A percentile compares a stretch with the other conserved stretches of the same genome.
Conservation (phyloP, 2,329 filamentous ascomycete genomes). For the Paraphaeosphaeria minitans region DNA sequence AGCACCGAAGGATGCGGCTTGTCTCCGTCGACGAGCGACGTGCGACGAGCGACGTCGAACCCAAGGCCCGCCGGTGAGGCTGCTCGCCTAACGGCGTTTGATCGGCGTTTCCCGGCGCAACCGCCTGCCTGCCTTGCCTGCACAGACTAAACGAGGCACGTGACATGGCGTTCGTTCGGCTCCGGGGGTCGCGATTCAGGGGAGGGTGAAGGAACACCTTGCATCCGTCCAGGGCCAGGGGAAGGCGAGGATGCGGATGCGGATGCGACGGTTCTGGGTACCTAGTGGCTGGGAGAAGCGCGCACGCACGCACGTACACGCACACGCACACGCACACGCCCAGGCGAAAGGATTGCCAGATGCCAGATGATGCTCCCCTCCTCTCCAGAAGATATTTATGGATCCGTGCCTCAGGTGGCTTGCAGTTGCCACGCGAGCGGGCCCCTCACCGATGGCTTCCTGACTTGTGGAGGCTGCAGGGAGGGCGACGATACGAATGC, state of each 20-base stretch:
- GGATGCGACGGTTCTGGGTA: too few species aligned
- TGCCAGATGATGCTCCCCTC: too few species aligned
- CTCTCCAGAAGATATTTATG: neutral
- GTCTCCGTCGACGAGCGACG: neutral
- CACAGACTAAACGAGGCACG: neutral
- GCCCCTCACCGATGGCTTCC: neutral
- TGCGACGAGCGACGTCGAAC: neutral
- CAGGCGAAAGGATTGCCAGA: neutral
- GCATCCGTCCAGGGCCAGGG: too few species aligned
- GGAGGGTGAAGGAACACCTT: neutral
- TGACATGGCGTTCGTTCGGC: neutral
- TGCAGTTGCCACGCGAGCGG: constrained; percentile 7
- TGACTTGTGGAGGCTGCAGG: neutral
- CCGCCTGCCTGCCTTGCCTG: too few species aligned
- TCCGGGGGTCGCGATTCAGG: neutral
- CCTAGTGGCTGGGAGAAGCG: neutral
- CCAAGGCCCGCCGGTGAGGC: neutral
- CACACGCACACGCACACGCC: too few species aligned
- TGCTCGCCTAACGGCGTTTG: constrained; percentile 11
- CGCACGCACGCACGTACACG: too few species aligned
- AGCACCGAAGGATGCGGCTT: constrained; percentile 6
- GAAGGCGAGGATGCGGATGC: too few species aligned
- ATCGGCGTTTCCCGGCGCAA: neutral
- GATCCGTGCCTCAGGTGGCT: neutral
- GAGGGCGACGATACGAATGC: too few species aligned